Evolutionary conservation across 2,329 filamentous ascomycete genomes (phyloP).

Genomic region (Ambrosiella cleistominuta): DNA sequence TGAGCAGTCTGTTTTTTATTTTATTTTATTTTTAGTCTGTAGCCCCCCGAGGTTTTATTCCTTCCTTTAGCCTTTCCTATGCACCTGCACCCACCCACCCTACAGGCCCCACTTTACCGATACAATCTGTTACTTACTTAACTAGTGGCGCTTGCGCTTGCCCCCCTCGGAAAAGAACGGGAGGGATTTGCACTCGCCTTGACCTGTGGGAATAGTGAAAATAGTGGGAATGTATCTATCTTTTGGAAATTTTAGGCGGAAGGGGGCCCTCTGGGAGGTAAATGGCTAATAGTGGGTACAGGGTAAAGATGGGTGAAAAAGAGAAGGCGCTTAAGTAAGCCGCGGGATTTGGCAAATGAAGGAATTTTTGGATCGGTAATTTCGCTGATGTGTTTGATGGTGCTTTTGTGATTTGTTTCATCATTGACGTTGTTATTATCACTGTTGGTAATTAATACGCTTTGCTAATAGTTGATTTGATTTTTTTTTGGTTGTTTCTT

Average conservation of each 20-base stretch:
- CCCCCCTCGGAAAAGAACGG: slow-evolving; percentile 11
- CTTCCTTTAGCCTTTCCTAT: too few species aligned
- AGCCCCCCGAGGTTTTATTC: too few species aligned
- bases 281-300: not conserved
- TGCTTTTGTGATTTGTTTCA: not conserved
- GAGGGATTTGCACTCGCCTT: not conserved
- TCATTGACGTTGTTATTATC: too few species aligned
- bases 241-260: too few species aligned
- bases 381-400: not conserved
- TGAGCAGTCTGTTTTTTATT: slow-evolving; percentile 3
- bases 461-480: too few species aligned
- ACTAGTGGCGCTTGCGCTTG: slow-evolving; percentile 4
- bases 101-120: too few species aligned
- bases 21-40: not conserved
- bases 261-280: too few species aligned
- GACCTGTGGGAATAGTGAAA: too few species aligned
- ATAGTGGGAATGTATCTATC: too few species aligned
- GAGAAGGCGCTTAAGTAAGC: slow-evolving; percentile 2
- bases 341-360: not conserved
- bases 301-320: too few species aligned
- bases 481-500: not conserved
- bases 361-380: not conserved
- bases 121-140: not conserved
- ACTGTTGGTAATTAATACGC: too few species aligned
- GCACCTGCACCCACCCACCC: too few species aligned